Base-by-base conservation (phyloP, 2,329 filamentous ascomycete genomes). In the Chaetoscypha palmicola region DNA sequence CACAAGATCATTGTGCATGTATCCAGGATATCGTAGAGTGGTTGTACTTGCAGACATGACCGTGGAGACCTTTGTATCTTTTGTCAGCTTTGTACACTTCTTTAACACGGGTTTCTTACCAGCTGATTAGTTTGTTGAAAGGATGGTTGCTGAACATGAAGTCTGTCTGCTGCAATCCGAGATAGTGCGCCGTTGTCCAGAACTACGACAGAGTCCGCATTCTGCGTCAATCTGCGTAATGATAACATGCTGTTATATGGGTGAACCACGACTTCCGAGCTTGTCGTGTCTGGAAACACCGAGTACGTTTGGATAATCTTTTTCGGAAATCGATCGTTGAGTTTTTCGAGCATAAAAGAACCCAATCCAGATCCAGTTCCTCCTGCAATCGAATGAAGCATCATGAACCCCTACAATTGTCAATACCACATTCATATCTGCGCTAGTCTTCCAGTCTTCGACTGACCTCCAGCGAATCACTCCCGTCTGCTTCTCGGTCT, bases 291-390 rank as follows among this genome's bases (percentile, higher is more conserved):
- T 2, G 92, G 91, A 58, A 98, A 98, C 41, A 98, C 94, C 0
- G 91, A 97, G 67, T 98, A 98, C 32, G 92, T 97, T 68, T 98
- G 92, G 46, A 98, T 96, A 53, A 98, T 81, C 73, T 98, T 98
- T 70, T 98, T 98, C 26, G 94, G 92, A 57, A 97, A 98, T 38
- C 90, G 79, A 65, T 98, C 92, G 64, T 98, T 98, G 65, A 98
- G 81, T 52, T 89, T 77, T 67, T 98, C 94, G 14, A 98, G 79
- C 49, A 98, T 76, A 62, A 94, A 98, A 21, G 89, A 95, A 19
- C 92, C 92, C 35, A 98, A 68, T n/a, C 92, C 92, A 17, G 90
- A 96, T 7, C 92, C 92, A 14, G 92, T 98, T 45, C 92, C 92
- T 50, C 92, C 92, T 33, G 92, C 94, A 61, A 98, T 98, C 2